These are phyloP conservation scores for Quercus lobata DNA, from an alignment of 331 rosid genomes.

Conservation along the genomic window DNA sequence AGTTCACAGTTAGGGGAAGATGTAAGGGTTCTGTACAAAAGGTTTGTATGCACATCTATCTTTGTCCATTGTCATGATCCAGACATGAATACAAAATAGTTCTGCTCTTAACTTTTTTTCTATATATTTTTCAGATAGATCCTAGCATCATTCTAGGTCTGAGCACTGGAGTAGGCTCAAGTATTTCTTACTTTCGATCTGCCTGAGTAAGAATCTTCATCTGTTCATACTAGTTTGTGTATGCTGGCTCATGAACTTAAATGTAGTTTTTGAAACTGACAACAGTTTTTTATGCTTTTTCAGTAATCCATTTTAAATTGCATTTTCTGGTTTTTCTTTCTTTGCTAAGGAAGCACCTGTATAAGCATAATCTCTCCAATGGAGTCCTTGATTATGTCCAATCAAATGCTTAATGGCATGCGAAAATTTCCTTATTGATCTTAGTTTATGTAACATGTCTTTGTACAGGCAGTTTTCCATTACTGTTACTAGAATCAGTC, in stretches of 20 bases:
- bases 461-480: too few species aligned
- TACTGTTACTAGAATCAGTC: too few species aligned
- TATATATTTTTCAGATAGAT: slow-evolving; percentile 42
- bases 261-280: background rate
- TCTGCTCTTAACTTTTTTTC: slow-evolving; percentile 22
- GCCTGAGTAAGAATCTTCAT: background rate
- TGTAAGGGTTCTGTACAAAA: slow-evolving; percentile 56
- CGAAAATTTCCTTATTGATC: background rate
- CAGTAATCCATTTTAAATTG: background rate
- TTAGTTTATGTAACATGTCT: too few species aligned
- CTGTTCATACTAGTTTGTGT: background rate
- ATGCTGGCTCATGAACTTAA: background rate
- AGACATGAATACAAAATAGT: background rate
- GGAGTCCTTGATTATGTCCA: background rate
- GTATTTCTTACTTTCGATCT: background rate
- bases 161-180: slow-evolving; percentile 7
- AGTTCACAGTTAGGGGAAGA: slow-evolving; percentile 50
- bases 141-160: background rate
- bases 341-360: background rate
- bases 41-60: slow-evolving; percentile 38
- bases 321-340: background rate
- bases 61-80: background rate
- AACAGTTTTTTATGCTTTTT: background rate
- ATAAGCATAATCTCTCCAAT: background rate
- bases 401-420: background rate